Conservation (phyloP, 176 grass and related monocot genomes). For the Otatea glauca region DNA sequence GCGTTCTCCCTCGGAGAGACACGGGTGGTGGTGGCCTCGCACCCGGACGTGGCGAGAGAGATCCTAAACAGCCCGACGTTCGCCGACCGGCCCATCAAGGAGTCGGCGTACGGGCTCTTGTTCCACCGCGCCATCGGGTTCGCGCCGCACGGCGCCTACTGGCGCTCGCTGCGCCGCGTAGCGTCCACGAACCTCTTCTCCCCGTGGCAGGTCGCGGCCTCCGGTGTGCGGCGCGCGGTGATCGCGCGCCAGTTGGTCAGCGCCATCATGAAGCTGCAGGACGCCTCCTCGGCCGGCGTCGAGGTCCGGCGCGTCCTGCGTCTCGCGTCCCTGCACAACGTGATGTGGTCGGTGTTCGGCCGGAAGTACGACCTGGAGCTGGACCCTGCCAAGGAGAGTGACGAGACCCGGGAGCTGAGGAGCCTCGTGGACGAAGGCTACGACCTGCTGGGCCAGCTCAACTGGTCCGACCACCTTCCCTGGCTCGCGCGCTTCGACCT, state of each 20-base stretch:
- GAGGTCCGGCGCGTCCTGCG: slow-evolving; percentile 60
- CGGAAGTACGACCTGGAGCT: slow-evolving; percentile 58
- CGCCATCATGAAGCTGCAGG: not conserved
- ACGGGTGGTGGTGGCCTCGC: slow-evolving; percentile 56
- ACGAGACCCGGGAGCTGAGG: slow-evolving; percentile 62
- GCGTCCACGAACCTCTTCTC: slow-evolving; percentile 85
- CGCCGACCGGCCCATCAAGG: slow-evolving; percentile 81
- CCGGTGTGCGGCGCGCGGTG: slow-evolving; percentile 48
- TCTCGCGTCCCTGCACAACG: slow-evolving; percentile 68
- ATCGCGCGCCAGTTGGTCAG: slow-evolving; percentile 67
- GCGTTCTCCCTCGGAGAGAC: slow-evolving; percentile 81
- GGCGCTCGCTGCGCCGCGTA: slow-evolving; percentile 74
- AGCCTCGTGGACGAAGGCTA: slow-evolving; percentile 84
- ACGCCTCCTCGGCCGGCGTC: slow-evolving; percentile 1
- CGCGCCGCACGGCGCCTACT: slow-evolving; percentile 76
- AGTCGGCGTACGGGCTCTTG: slow-evolving; percentile 82
- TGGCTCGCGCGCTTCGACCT: slow-evolving; percentile 66
- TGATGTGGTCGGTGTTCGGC: slow-evolving; percentile 93
- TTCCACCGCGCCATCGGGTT: slow-evolving; percentile 98
- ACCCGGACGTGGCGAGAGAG: slow-evolving; percentile 77
- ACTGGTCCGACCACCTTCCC: slow-evolving; percentile 94
- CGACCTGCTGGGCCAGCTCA: slow-evolving; percentile 73
- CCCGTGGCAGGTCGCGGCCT: slow-evolving; percentile 74
- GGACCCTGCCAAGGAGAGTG: slow-evolving; percentile 34
- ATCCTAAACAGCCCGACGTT: slow-evolving; percentile 67